phyloP scores from a whole-genome alignment of 768 basidiomycete genomes.

The Naganishia kalamii region DNA sequence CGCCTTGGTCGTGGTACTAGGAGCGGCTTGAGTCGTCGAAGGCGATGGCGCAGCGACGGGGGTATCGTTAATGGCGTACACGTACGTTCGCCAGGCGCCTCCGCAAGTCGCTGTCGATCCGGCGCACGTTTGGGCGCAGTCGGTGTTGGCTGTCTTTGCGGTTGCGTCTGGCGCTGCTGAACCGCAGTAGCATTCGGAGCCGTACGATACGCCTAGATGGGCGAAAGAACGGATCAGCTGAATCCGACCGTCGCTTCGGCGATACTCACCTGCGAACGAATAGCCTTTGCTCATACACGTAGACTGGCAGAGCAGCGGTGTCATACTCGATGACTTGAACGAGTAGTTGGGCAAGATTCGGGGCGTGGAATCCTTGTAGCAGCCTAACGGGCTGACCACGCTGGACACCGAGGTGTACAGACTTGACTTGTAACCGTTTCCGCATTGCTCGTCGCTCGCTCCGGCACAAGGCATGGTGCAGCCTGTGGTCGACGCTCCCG shows the following conservation, averaged over 20 bases:
- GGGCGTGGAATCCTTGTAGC: conserved; percentile 31
- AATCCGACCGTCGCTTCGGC: neutral
- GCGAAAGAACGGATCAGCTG: neutral
- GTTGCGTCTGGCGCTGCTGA: conserved; percentile 51
- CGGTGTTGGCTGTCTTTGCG: conserved; percentile 54
- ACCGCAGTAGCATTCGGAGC: conserved; percentile 50
- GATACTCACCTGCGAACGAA: conserved; percentile 51
- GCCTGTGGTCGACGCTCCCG: neutral
- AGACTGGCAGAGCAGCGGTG: conserved; percentile 60
- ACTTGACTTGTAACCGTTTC: conserved; percentile 1
- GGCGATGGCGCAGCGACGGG: neutral
- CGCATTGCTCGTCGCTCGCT: neutral
- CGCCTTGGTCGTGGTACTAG: neutral
- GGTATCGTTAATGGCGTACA: neutral
- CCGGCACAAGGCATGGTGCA: conserved; percentile 13
- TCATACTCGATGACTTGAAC: conserved; percentile 50
- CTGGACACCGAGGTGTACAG: conserved; percentile 3
- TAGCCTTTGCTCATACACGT: conserved; percentile 57
- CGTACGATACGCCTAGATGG: neutral
- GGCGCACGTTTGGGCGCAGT: conserved; percentile 68
- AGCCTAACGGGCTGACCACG: conserved; percentile 28
- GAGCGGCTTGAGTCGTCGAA: neutral
- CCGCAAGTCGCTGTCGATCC: conserved; percentile 48
- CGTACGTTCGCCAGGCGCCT: conserved; percentile 29
- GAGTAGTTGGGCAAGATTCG: conserved; percentile 34